Evolutionary conservation across 805 yeast genomes (phyloP), one percentile per base, ranked within the genome.

Genomic region (Metschnikowia hibisci): DNA sequence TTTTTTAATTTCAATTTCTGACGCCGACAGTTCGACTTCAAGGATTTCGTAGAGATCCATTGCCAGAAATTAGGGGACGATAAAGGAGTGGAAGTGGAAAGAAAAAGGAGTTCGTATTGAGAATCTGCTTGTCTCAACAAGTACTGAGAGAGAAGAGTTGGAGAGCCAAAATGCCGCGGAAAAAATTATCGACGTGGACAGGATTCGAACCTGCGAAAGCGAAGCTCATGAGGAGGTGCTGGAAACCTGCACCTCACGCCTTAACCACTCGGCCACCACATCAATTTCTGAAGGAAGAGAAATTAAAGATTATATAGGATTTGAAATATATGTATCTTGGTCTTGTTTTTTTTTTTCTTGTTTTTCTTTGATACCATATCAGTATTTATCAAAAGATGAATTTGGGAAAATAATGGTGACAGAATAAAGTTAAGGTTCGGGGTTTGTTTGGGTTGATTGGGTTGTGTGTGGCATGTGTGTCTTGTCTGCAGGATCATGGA

Each of bases 1-100:
- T 61, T 78, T 81, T 54, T 83, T 83, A 59, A 91, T 87, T 50
- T 90, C 96, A 1, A 65, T 66, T 26, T 77, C 64, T 1, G 87
- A 65, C 0, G 96, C 95, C 14, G 76, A 71, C 2, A 72, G 60
- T 6, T 76, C 78, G 4, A 89, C 79, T 30, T 87, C 96, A 16
- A 89, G 72, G 3, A 86, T 67, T 35, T 77, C 87, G 64, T 88
- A 89, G 39, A 73, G 63, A 46, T 63, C 62, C 23, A 45, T 34
- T 20, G 23, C 23, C n/a, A n/a, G 34, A 14, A 10, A 20, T 29
- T 27, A 6, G 10, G 22, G 6, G 10, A 14, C n/a, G 18, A 20
- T n/a, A 8, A 18, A n/a, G 6, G n/a, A n/a, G 32, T 27, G 28
- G 39, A 20, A 6, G 31, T 10, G 30, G 28, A 7, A 15, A 8